Conservation (phyloP, 2,329 filamentous ascomycete species). For the Fusarium luffae region DNA sequence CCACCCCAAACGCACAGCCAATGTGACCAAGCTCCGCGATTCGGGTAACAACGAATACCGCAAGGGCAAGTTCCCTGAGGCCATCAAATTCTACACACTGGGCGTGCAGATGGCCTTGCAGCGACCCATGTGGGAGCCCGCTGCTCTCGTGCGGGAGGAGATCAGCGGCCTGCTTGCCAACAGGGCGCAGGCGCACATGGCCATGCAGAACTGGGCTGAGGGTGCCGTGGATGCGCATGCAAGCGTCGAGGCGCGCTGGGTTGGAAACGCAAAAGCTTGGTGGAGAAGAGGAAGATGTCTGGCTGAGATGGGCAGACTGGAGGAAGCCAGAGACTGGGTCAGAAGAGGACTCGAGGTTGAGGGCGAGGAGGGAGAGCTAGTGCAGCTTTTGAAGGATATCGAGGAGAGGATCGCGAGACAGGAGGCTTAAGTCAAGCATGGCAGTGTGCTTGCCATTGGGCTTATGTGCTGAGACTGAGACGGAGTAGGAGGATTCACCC, state of each 20-base stretch:
- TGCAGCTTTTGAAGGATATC: constrained; percentile 72
- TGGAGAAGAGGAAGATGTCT: constrained; percentile 88
- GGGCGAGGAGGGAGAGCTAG: constrained; percentile 73
- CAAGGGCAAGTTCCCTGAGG: constrained; percentile 79
- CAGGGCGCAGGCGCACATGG: constrained; percentile 91
- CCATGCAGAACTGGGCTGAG: constrained; percentile 82
- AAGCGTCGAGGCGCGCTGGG: constrained; percentile 86
- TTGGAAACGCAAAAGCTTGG: constrained; percentile 94
- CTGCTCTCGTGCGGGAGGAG: constrained; percentile 86
- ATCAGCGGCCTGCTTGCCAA: constrained; percentile 83
- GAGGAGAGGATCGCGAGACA: constrained; percentile 58
- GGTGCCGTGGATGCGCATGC: constrained; percentile 88
- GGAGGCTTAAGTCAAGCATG: constrained; percentile 42
- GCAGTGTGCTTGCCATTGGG: background rate
- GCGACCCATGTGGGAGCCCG: constrained; percentile 89
- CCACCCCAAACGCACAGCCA: constrained; percentile 89
- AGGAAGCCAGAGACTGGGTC: constrained; percentile 86
- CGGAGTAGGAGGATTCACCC: background rate
- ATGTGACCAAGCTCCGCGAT: constrained; percentile 92
- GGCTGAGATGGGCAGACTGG: constrained; percentile 87
- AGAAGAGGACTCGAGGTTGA: constrained; percentile 84
- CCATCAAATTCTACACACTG: constrained; percentile 83
- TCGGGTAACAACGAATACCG: constrained; percentile 85
- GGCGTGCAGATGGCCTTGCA: constrained; percentile 88
- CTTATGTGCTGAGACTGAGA: constrained; percentile 4